A percentile compares a stretch with the other conserved stretches of the same genome.
Evolutionary conservation across 2,329 filamentous ascomycete species (phyloP).

Genomic region (Fusarium nisikadoi): DNA sequence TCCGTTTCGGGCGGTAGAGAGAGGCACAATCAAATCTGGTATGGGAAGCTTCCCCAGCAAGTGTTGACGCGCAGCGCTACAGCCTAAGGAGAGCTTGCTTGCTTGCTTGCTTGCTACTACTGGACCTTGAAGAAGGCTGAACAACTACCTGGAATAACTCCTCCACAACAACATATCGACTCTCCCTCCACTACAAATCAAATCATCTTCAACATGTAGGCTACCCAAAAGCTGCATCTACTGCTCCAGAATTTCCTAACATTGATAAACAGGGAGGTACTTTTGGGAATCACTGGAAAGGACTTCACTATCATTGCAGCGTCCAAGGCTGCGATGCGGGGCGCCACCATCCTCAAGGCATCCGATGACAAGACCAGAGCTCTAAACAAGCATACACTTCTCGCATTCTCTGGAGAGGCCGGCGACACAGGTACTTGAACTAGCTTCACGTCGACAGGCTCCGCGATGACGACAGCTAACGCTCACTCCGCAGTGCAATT

Average conservation of each 20-base stretch:
- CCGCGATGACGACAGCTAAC: constrained; percentile 39
- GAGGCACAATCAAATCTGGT: constrained; percentile 45
- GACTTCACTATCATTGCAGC: constrained; percentile 98
- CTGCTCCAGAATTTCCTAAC: constrained; percentile 25
- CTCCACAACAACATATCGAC: constrained; percentile 32
- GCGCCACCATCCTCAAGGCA: constrained; percentile 93
- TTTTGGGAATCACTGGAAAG: constrained; percentile 97
- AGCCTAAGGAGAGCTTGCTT: constrained; percentile 50
- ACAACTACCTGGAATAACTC: constrained; percentile 34
- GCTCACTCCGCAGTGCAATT: constrained; percentile 81
- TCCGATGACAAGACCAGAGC: constrained; percentile 95
- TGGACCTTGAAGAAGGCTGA: constrained; percentile 40
- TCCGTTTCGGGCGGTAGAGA: constrained; percentile 49
- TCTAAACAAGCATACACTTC: constrained; percentile 92
- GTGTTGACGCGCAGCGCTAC: constrained; percentile 53
- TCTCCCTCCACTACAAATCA: constrained; percentile 22
- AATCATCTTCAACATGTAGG: constrained; percentile 43
- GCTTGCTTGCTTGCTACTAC: constrained; percentile 42
- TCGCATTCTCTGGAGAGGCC: constrained; percentile 95
- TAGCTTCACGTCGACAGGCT: neutral
- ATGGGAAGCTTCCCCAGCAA: constrained; percentile 38
- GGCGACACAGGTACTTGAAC: constrained; percentile 82
- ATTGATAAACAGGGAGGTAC: constrained; percentile 79
- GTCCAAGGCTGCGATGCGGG: constrained; percentile 98
- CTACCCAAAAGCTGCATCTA: constrained; percentile 22